Base-by-base conservation (phyloP, 345 rosid genomes). In the Cochlearia excelsa region DNA sequence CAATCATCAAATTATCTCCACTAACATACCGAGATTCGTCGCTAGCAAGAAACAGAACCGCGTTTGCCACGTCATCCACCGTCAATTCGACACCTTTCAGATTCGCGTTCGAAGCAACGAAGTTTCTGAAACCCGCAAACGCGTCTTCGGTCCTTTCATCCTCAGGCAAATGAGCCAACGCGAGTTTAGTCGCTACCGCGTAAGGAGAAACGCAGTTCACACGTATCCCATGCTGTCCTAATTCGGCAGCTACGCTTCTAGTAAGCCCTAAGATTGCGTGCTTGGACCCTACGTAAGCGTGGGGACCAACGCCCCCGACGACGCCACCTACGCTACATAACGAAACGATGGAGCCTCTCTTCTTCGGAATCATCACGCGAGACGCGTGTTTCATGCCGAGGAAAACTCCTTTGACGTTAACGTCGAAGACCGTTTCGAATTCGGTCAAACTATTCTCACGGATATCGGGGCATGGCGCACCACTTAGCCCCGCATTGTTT, bases 121-220 rank as follows among this genome's bases (percentile, higher is more conserved):
- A 88, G 42, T 59, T 61, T 43, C 77, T 83, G 64, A 92, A 79
- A 41, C 83, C 95, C 0, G 1, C 66, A 62, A 63, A 4, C 0
- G 79, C 83, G 33, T 75, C 96, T 5, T 84, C 90, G 0, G 87
- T 88, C 67, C 91, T 78, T 70, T 88, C 85, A 0, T 82, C 95
- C 73, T 78, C 86, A 0, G 70, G 96, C 69, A 88, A 71, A 80
- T 86, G 87, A 75, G 93, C 84, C 66, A 88, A 8, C 0, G 96
- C 75, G 63, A 92, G 77, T 31, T 73, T 68, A 0, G 96, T 92
- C 1, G 74, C 57, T 30, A 86, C 84, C 1, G 72, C 83, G n/a
- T 88, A 92, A 53, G 98, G 96, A 2, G 98, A 92, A 55, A 92
- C 87, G 10, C 96, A 92, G 81, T 92, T 92, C 50, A 92, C 91